These are phyloP conservation scores for Rhodotorula graminis DNA, from an alignment of 768 basidiomycete genomes.

Conservation along the genomic window DNA sequence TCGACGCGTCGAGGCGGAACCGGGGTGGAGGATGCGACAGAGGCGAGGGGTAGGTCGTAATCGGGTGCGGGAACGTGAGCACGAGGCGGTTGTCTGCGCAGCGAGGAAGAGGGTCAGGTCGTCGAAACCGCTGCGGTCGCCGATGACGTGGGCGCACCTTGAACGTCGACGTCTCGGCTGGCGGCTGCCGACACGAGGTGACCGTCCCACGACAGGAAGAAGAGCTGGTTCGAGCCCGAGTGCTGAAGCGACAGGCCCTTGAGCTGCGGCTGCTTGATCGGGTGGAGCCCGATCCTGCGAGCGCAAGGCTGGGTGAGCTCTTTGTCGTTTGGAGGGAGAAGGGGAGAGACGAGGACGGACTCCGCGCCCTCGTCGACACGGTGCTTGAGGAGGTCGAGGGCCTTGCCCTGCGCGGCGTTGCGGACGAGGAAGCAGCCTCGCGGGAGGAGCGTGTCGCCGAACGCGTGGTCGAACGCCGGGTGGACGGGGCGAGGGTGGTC, in stretches of 20 bases:
- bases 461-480: not conserved
- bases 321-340: too few species aligned
- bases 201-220: conserved; percentile 24
- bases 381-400: conserved; percentile 24
- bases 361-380: conserved; percentile 6
- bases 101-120: not conserved
- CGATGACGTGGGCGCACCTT: not conserved
- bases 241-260: conserved; percentile 14
- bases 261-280: conserved; percentile 24
- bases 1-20: conserved; percentile 24
- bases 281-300: conserved; percentile 19
- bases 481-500: not conserved
- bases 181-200: conserved; percentile 14
- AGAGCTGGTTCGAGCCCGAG: conserved; percentile 21
- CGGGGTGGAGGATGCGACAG: conserved; percentile 26
- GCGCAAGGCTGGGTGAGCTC: too few species aligned
- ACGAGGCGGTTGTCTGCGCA: not conserved
- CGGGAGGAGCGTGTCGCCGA: conserved; percentile 8
- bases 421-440: conserved; percentile 25
- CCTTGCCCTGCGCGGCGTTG: conserved; percentile 26
- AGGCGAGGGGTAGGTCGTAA: conserved; percentile 6
- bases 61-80: conserved; percentile 13
- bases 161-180: conserved; percentile 3
- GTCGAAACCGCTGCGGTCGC: too few species aligned
- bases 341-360: not conserved